Evolutionary conservation across 495 filamentous ascomycete genomes (phyloP).

Genomic region (Aspergillus kassunensis): DNA sequence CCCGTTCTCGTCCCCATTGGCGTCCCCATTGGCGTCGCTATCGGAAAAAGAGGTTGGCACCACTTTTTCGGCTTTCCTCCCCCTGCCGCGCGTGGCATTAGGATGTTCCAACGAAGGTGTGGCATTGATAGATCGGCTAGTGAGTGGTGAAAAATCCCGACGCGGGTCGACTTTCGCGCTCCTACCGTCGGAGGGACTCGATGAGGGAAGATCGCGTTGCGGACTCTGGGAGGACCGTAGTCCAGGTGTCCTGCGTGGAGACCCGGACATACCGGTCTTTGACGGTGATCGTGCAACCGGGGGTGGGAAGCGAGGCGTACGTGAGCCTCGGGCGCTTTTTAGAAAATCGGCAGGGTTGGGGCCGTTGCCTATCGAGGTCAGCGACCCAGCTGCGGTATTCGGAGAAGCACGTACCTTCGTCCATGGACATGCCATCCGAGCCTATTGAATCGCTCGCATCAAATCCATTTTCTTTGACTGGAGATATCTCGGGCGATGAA

Average conservation of each 20-base stretch:
- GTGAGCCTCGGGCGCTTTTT: constrained; percentile 29
- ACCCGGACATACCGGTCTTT: constrained; percentile 40
- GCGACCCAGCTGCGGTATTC: background rate
- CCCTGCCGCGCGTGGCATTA: constrained; percentile 38
- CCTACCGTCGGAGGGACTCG: constrained; percentile 39
- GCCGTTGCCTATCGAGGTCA: constrained; percentile 31
- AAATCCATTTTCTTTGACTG: constrained; percentile 37
- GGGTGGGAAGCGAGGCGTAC: constrained; percentile 28
- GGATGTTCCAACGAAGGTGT: constrained; percentile 32
- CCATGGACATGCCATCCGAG: constrained; percentile 47
- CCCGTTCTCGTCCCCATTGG: constrained; percentile 28
- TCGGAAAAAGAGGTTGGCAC: constrained; percentile 32
- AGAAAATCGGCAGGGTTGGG: constrained; percentile 44
- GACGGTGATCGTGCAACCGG: constrained; percentile 42
- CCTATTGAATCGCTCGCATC: constrained; percentile 29
- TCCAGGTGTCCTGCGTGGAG: constrained; percentile 40
- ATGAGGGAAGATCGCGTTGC: constrained; percentile 29
- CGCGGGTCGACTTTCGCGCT: constrained; percentile 20
- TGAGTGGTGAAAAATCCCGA: constrained; percentile 33
- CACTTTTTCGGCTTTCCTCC: constrained; percentile 24
- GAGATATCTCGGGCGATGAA: constrained; percentile 74
- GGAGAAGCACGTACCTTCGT: constrained; percentile 35
- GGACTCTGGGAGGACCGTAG: constrained; percentile 39
- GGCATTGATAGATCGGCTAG: constrained; percentile 35
- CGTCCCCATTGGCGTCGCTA: constrained; percentile 26